Conservation (phyloP, 768 basidiomycete genomes). For the button mushroom (Agaricus bisporus) region DNA sequence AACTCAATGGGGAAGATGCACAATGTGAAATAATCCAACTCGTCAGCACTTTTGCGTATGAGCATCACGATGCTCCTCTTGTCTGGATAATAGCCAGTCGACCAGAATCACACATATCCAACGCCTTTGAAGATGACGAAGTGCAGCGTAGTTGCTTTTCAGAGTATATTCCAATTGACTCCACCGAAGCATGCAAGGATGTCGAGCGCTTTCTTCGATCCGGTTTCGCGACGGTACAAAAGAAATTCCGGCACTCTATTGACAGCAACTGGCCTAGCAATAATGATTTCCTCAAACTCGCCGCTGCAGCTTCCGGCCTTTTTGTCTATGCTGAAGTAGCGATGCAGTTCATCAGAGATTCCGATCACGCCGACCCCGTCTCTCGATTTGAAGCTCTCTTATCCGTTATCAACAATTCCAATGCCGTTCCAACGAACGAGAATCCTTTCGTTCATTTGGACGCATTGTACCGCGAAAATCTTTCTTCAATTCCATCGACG, state of each 20-base stretch:
- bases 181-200: neutral
- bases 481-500: neutral
- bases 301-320: neutral
- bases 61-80: neutral
- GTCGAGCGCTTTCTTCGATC: neutral
- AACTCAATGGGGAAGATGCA: neutral
- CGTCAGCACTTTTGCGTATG: neutral
- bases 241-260: neutral
- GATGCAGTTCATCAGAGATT: neutral
- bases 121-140: neutral
- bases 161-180: neutral
- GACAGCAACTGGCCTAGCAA: neutral
- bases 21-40: neutral
- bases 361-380: neutral
- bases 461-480: neutral
- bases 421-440: neutral
- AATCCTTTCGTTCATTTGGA: neutral
- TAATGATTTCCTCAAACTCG: neutral
- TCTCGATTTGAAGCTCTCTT: neutral
- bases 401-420: neutral
- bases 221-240: neutral
- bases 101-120: neutral
- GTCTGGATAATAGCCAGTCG: neutral
- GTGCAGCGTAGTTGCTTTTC: neutral
- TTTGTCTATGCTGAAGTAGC: neutral